Evolutionary conservation across 2,329 filamentous ascomycete genomes (phyloP), one percentile per base, ranked within the genome.

Genomic region (Fusarium cicatricum): DNA sequence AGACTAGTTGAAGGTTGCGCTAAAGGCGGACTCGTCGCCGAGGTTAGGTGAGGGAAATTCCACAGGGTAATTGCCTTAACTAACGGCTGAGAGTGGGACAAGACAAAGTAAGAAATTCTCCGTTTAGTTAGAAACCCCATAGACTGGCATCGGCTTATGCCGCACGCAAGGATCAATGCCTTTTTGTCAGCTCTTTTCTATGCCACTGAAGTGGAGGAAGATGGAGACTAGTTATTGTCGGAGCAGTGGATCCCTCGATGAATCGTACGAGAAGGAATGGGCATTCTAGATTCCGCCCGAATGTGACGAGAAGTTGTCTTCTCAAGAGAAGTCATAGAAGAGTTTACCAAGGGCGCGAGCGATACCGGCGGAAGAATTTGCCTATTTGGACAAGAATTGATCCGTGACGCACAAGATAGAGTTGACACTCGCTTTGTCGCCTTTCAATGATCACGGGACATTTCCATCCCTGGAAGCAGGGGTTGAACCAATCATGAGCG

Each of bases 221-320:
- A 53, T 45, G 42, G 58, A 39, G 58, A 8, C 23, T 49, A 43
- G 11, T 33, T 49, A 43, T 12, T 33, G 23, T 48, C 39, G 51
- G 43, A 40, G 51, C 33, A 43, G 60, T 64, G 60, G 60, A 42
- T 52, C 62, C 52, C 40, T 55, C 40, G 23, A 39, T 61, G 29
- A 41, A 62, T 64, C 60, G 51, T 62, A 62, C 60, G 60, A 62
- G 60, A 52, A 15, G 21, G 21, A 40, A 46, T 63, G 59, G 47
- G 12, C 8, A 12, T 32, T 32, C 11, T n/a, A 32, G 14, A 12
- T 50, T 32, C 46, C 46, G 37, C 39, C 37, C 19, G 41, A 41
- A 12, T 34, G 17, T 15, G 29, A 28, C 19, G 23, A 26, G 34
- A n/a, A 33, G 3, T n/a, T 11, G 26, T 2, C 11, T 34, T 19